Percentiles rank a stretch among this genome's conserved stretches.
Conservation (phyloP, 495 filamentous ascomycete species). For the Aspergillus saccharolyticus region DNA sequence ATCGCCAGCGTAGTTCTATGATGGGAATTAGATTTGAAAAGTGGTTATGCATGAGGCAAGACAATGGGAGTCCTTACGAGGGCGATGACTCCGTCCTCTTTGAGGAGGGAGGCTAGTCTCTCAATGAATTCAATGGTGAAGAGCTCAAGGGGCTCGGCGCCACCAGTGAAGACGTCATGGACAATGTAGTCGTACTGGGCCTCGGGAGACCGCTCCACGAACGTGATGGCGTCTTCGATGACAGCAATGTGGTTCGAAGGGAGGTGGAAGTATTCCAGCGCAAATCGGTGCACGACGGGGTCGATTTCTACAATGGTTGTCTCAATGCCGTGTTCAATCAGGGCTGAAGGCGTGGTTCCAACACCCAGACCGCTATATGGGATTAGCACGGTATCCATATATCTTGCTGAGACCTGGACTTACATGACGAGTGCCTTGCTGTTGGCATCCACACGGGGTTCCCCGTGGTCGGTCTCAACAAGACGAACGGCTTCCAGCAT, state of each 20-base stretch:
- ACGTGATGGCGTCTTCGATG: constrained; percentile 76
- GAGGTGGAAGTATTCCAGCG: constrained; percentile 75
- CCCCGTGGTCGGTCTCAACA: constrained; percentile 50
- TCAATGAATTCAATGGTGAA: constrained; percentile 82
- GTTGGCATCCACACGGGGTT: constrained; percentile 51
- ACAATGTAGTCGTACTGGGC: constrained; percentile 82
- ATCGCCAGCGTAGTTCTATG: constrained; percentile 94
- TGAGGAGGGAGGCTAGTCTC: constrained; percentile 63
- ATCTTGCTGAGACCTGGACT: constrained; percentile 8
- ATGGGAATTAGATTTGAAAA: constrained; percentile 9
- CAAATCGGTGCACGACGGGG: constrained; percentile 78
- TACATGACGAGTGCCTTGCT: constrained; percentile 82
- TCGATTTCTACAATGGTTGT: constrained; percentile 95
- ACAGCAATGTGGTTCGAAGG: constrained; percentile 70
- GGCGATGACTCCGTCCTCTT: constrained; percentile 75
- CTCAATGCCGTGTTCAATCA: constrained; percentile 82
- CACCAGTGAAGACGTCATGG: constrained; percentile 98
- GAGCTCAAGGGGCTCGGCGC: constrained; percentile 79
- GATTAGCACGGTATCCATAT: constrained; percentile 1
- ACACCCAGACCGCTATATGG: constrained; percentile 74
- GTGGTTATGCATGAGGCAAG: not conserved
- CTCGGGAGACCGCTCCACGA: constrained; percentile 51
- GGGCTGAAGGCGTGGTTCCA: constrained; percentile 79
- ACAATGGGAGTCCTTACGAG: constrained; percentile 56
- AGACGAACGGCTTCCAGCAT: constrained; percentile 90